phyloP scores from a whole-genome alignment of 2,329 filamentous ascomycete species.

The Teratosphaeria zuluensis region DNA sequence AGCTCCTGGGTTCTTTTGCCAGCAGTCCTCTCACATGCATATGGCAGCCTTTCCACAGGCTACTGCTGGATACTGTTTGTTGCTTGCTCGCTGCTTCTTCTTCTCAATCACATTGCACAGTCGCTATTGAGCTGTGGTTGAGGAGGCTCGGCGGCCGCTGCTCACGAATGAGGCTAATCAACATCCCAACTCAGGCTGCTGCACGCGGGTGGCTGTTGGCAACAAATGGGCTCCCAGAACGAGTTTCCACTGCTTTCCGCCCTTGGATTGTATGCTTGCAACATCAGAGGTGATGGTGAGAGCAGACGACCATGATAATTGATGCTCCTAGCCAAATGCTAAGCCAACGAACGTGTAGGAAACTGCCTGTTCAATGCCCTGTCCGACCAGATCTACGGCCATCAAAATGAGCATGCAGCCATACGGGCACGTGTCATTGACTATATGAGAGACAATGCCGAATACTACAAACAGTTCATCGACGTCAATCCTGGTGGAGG shows the following conservation, averaged over 20 bases:
- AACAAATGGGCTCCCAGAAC: constrained; percentile 13
- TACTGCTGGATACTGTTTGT: neutral
- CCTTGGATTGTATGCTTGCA: constrained; percentile 49
- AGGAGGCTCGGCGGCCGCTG: neutral
- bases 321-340: neutral
- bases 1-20: neutral
- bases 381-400: constrained; percentile 56
- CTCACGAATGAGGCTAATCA: neutral
- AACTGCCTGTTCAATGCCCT: constrained; percentile 63
- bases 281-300: constrained; percentile 55
- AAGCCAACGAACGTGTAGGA: constrained; percentile 32
- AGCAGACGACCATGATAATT: constrained; percentile 13
- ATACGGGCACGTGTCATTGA: constrained; percentile 51
- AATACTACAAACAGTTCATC: constrained; percentile 57
- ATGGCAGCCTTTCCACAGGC: neutral
- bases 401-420: constrained; percentile 46
- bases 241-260: constrained; percentile 49
- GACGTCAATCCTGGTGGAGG: constrained; percentile 44
- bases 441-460: constrained; percentile 51
- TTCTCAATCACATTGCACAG: neutral
- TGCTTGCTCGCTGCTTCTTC: neutral
- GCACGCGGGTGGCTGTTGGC: neutral
- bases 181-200: neutral
- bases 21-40: neutral
- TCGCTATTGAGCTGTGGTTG: neutral